phyloP scores from a whole-genome alignment of 208 protist species.

The Naegleria fowleri region DNA sequence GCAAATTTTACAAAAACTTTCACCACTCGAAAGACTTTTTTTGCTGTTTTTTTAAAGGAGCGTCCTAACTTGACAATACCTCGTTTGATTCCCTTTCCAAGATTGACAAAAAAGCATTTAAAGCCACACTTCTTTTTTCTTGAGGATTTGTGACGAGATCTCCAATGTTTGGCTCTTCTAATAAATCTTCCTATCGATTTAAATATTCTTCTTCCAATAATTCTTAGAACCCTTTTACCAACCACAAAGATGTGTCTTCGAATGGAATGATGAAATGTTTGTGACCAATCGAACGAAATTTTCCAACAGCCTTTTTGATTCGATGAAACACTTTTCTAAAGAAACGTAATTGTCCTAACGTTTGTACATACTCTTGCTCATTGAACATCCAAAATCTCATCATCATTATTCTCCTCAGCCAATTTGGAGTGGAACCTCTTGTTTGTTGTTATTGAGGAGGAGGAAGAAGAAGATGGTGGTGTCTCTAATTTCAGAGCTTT shows the following conservation, averaged over 20 bases:
- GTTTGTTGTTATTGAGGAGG: too few relatives aligned
- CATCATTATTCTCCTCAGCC: not conserved
- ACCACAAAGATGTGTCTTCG: too few relatives aligned
- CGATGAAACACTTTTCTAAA: too few relatives aligned
- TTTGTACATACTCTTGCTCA: not conserved
- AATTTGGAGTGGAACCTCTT: too few relatives aligned
- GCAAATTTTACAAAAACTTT: not conserved
- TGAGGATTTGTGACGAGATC: not conserved
- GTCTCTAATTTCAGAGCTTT: not conserved
- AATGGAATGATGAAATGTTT: not conserved
- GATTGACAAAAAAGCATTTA: not conserved
- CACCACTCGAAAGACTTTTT: not conserved
- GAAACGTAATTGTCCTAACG: too few relatives aligned
- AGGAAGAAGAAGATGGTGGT: too few relatives aligned
- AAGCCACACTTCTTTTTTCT: not conserved
- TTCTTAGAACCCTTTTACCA: too few relatives aligned
- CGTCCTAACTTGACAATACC: not conserved
- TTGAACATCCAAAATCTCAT: not conserved
- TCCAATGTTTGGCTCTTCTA: not conserved
- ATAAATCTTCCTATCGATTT: not conserved
- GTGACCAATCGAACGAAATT: not conserved
- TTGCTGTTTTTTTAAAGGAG: not conserved
- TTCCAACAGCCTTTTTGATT: not conserved
- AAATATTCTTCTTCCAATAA: too few relatives aligned
- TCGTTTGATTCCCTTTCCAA: not conserved